Evolutionary conservation across 495 filamentous ascomycete species (phyloP).

Genomic region (Neurospora sp.): DNA sequence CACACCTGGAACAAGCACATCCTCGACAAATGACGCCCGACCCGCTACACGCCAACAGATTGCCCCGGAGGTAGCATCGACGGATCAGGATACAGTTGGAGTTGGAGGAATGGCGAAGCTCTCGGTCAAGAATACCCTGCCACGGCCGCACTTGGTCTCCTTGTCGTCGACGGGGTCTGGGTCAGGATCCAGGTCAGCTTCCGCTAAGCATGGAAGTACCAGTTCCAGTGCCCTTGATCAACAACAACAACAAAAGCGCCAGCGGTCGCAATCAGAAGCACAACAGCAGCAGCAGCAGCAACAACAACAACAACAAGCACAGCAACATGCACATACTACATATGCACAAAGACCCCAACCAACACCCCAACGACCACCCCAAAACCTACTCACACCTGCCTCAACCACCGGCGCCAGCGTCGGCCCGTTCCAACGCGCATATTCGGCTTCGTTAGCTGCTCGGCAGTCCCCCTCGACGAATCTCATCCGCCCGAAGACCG

Average conservation of each 20-base stretch:
- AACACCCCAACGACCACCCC: constrained; percentile 8
- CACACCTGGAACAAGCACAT: background rate
- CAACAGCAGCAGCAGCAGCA: background rate
- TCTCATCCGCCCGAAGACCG: background rate
- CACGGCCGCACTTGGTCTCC: background rate
- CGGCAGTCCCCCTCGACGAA: constrained; percentile 1
- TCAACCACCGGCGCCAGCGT: constrained; percentile 18
- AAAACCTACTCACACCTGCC: constrained; percentile 28
- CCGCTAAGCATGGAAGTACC: background rate
- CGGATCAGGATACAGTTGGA: background rate
- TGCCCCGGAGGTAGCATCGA: constrained; percentile 2
- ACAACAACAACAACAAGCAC: background rate
- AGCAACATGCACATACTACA: background rate
- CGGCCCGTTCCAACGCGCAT: constrained; percentile 25
- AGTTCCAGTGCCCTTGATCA: background rate
- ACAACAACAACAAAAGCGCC: background rate
- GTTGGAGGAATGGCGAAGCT: background rate
- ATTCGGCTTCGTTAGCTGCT: constrained; percentile 18
- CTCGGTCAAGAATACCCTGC: background rate
- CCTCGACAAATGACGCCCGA: background rate
- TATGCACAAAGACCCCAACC: background rate
- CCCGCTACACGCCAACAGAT: background rate
- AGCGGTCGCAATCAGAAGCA: background rate
- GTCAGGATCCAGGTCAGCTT: background rate
- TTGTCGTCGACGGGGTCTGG: background rate